phyloP scores from a whole-genome alignment of 179 eudicot species.

The Pouteria campechiana region DNA sequence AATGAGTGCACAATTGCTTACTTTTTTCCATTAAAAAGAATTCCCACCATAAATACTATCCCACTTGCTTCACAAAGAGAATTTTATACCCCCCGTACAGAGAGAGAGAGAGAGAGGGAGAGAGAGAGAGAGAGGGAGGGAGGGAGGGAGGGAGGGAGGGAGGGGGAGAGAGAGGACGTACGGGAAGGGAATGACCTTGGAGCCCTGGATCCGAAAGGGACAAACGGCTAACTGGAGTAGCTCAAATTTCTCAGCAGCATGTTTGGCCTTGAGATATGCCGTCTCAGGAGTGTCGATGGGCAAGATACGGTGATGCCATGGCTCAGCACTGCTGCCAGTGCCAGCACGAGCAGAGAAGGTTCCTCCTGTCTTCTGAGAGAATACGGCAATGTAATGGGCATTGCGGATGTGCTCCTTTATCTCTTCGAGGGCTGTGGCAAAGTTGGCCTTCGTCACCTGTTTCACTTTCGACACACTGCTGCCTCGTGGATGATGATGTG shows the following conservation, averaged over 20 bases:
- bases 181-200: slow-evolving; percentile 68
- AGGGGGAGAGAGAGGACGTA: slow-evolving; percentile 11
- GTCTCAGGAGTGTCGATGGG: slow-evolving; percentile 62
- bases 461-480: slow-evolving; percentile 30
- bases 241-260: slow-evolving; percentile 66
- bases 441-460: slow-evolving; percentile 64
- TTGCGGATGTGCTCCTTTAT: slow-evolving; percentile 28
- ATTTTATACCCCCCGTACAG: too few relatives aligned
- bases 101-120: too few relatives aligned
- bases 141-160: background rate
- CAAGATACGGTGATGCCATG: slow-evolving; percentile 65
- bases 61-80: too few relatives aligned
- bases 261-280: slow-evolving; percentile 68
- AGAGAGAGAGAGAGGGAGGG: too few relatives aligned
- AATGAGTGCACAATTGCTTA: too few relatives aligned
- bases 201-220: slow-evolving; percentile 51
- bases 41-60: too few relatives aligned
- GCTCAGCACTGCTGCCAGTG: too few relatives aligned
- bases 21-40: too few relatives aligned
- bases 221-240: slow-evolving; percentile 81
- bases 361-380: slow-evolving; percentile 73
- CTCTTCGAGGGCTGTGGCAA: slow-evolving; percentile 24
- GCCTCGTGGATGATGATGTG: too few relatives aligned
- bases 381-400: slow-evolving; percentile 64
- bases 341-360: slow-evolving; percentile 50